phyloP scores from a whole-genome alignment of 192 early-diverging fungal genomes.

The Pilobolus umbonatus region DNA sequence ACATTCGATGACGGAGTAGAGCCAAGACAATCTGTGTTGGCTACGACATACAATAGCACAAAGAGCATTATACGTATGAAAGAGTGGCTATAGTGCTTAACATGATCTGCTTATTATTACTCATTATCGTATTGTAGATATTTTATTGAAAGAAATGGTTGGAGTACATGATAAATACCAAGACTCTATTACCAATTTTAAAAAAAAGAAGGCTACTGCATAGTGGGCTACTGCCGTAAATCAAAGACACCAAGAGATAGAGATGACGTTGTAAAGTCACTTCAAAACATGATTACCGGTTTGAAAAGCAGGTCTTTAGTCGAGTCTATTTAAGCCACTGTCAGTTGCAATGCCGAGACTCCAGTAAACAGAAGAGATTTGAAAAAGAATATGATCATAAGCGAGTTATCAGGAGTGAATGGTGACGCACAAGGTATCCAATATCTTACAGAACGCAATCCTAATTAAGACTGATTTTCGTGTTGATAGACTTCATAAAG shows the following conservation, averaged over 20 bases:
- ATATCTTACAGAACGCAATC: constrained; percentile 11
- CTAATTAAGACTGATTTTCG: constrained; percentile 10
- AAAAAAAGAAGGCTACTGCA: constrained; percentile 12
- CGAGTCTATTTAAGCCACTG: constrained; percentile 6
- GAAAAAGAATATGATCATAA: constrained; percentile 9
- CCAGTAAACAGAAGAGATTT: constrained; percentile 7
- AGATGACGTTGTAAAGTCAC: constrained; percentile 1
- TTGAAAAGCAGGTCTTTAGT: constrained; percentile 6
- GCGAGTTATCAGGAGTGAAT: constrained; percentile 1
- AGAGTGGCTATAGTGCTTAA: too few species aligned
- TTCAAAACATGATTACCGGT: neutral
- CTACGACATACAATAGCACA: too few species aligned
- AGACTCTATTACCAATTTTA: neutral
- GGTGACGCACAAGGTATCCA: constrained; percentile 10
- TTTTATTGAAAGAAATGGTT: too few species aligned
- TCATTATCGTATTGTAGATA: too few species aligned
- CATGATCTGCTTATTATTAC: too few species aligned
- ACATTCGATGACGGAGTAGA: neutral
- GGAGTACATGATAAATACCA: too few species aligned
- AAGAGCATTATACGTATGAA: too few species aligned
- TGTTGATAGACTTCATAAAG: constrained; percentile 16
- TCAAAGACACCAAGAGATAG: neutral
- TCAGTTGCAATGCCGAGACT: constrained; percentile 1
- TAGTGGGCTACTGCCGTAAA: constrained; percentile 1
- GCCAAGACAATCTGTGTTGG: too few species aligned